Evolutionary conservation across 1,284 basidiomycete genomes (phyloP).

Genomic region (Tylopilus orsonianus): DNA sequence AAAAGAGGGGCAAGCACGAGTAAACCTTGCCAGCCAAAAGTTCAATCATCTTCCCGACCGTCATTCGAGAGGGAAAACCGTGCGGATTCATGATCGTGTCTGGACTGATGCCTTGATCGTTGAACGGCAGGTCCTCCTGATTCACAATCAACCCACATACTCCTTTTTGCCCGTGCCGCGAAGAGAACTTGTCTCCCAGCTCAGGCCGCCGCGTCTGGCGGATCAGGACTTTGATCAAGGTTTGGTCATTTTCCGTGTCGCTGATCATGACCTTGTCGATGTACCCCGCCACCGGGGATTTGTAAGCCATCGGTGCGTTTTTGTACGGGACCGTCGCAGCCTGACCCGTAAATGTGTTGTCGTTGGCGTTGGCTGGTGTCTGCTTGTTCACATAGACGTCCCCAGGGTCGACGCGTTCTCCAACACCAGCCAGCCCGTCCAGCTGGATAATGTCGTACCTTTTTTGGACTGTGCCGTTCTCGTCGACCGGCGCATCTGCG

Average conservation of each 20-base stretch:
- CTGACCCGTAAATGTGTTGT: slow-evolving; percentile 79
- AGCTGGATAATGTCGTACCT: slow-evolving; percentile 89
- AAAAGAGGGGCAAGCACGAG: background rate
- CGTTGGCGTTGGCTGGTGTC: slow-evolving; percentile 87
- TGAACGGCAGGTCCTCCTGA: slow-evolving; percentile 99
- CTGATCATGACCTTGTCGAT: slow-evolving; percentile 99
- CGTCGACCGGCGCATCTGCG: slow-evolving; percentile 87
- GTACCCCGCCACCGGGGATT: slow-evolving; percentile 89
- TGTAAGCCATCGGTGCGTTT: slow-evolving; percentile 88
- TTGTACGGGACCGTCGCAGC: slow-evolving; percentile 82
- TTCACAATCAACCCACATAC: slow-evolving; percentile 98
- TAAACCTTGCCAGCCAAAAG: slow-evolving; percentile 89
- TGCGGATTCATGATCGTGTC: slow-evolving; percentile 99
- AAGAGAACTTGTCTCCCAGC: slow-evolving; percentile 98
- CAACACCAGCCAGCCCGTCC: slow-evolving; percentile 94
- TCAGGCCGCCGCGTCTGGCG: slow-evolving; percentile 97
- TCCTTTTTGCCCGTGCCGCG: slow-evolving; percentile 97
- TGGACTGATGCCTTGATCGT: slow-evolving; percentile 85
- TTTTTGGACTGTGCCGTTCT: slow-evolving; percentile 75
- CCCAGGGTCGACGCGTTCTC: slow-evolving; percentile 90
- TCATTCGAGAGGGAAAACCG: slow-evolving; percentile 99
- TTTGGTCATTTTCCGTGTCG: slow-evolving; percentile 93
- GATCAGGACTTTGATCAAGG: slow-evolving; percentile 98
- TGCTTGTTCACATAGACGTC: slow-evolving; percentile 98
- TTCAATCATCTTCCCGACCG: slow-evolving; percentile 99